Base-by-base conservation (phyloP, 192 early-diverging fungal species). In the Linnemannia elongata region DNA sequence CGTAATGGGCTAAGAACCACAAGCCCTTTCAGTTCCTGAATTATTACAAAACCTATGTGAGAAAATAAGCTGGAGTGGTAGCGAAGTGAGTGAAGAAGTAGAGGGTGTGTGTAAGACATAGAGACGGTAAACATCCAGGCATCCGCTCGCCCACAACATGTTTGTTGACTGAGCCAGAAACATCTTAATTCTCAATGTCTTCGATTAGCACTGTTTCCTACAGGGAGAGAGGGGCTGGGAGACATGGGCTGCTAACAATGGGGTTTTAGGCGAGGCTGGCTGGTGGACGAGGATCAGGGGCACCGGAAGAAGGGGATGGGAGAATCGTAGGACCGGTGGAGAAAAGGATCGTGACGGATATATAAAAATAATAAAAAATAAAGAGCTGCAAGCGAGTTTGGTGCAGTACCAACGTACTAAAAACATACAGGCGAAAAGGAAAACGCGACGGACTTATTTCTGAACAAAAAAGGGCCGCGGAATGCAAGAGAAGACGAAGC, bases 371-470 rank as follows among this genome's bases (percentile, higher is more conserved):
- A 73, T 44, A 44, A 27, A 72, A 71, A 22, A 17, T 3, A 72
- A 72, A 10, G 42, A 10, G 42, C 5, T 72, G 42, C 22, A 72
- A 72, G 55, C n/a, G 13, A 27, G 27, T n/a, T 27, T 57, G n/a
- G n/a, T 27, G 18, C 22, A 7, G 20, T 55, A 57, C n/a, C 27
- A 45, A 9, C 20, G 49, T 17, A 72, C 71, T 72, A 41, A 72
- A 72, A 24, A 72, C 41, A 72, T 42, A 45, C 71, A 24, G 18
- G 22, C 71, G 68, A 69, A 69, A 69, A 72, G 30, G 71, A 41
- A 30, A 27, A 41, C 30, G 60, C 60, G 42, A 73, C 41, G 72
- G 41, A 44, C 6, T 45, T n/a, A 27, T 72, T 41, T 41, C 24
- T 17, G 42, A 24, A 45, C 12, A 13, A 38, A 72, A 72, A 42